Evolutionary conservation across 2,329 filamentous ascomycete genomes (phyloP), one percentile per base, ranked within the genome.

Genomic region (Cryphonectria carpinicola): DNA sequence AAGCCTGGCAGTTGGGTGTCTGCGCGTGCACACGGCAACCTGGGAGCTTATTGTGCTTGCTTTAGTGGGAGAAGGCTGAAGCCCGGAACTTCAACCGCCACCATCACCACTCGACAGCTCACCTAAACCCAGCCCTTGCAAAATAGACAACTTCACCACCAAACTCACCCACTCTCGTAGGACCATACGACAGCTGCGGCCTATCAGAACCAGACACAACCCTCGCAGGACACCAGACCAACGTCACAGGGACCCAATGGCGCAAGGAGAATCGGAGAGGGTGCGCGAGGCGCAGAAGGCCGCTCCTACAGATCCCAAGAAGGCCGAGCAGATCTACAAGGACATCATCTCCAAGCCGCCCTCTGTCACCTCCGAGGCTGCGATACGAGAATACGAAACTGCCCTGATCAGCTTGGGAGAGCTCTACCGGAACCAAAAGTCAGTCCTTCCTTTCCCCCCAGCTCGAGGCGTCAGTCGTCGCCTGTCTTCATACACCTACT

Each of bases 231-330:
- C 32, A 56, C 49, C 25, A 63, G 43, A 54, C 56, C 49, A 41
- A 66, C 54, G 67, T n/a, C 54, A 66, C 66, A 58, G 37, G 65
- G 39, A 61, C 66, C 60, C 75, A 74, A 89, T 89, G 87, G 86
- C 87, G 77, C 86, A 85, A 76, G 86, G 82, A 81, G 86, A 89
- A 76, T 88, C 87, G 75, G 82, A 84, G 78, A 83, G 92, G 85
- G 91, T 98, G 87, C 90, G 92, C 83, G 94, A 98, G 88, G 95
- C 94, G 81, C 91, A 95, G 87, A 90, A 92, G 85, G 85, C 95
- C 79, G 88, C 89, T 76, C 94, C 93, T 85, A 88, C 90, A 74
- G 89, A 97, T 79, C 92, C 95, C 75, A 84, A 88, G 78, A 93
- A 96, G 86, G 94, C 95, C 74, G 94, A 97, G 84, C 85, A 88